Evolutionary conservation across 2,329 filamentous ascomycete species (phyloP).

Genomic region (Hypoxylon sp.): DNA sequence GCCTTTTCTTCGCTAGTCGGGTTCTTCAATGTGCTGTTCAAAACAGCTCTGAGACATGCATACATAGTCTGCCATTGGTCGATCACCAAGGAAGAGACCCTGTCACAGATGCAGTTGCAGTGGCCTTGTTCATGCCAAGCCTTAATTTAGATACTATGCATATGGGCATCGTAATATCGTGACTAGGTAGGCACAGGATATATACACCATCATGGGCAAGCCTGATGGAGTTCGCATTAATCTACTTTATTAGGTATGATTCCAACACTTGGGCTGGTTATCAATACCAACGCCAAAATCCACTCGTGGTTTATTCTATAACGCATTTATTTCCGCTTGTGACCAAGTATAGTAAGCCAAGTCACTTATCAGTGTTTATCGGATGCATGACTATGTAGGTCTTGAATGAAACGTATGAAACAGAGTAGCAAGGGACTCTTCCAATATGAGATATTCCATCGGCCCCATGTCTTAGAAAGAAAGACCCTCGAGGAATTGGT

Average conservation of each 20-base stretch:
- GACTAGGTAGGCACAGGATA: conserved; percentile 12
- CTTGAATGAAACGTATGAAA: background rate
- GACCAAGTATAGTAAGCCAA: conserved; percentile 5
- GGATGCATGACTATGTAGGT: no score
- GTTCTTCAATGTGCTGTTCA: conserved; percentile 7
- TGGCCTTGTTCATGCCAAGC: conserved; percentile 31
- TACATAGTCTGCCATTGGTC: conserved; percentile 21
- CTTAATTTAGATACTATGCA: conserved; percentile 31
- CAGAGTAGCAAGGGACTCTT: background rate
- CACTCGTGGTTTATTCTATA: no score
- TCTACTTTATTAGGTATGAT: background rate
- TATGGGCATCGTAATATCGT: conserved; percentile 12
- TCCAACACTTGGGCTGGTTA: background rate
- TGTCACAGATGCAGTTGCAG: conserved; percentile 24
- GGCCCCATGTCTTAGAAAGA: background rate
- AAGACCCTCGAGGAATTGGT: background rate
- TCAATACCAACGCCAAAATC: background rate
- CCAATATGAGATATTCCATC: background rate
- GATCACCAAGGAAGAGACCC: conserved; percentile 15
- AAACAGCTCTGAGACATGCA: conserved; percentile 32
- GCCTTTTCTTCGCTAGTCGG: background rate
- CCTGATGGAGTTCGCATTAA: background rate
- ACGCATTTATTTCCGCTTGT: background rate
- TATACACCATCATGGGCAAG: background rate
- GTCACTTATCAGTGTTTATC: conserved; percentile 3